Evolutionary conservation across 495 filamentous ascomycete species (phyloP).

Genomic region (Neurospora sp.): DNA sequence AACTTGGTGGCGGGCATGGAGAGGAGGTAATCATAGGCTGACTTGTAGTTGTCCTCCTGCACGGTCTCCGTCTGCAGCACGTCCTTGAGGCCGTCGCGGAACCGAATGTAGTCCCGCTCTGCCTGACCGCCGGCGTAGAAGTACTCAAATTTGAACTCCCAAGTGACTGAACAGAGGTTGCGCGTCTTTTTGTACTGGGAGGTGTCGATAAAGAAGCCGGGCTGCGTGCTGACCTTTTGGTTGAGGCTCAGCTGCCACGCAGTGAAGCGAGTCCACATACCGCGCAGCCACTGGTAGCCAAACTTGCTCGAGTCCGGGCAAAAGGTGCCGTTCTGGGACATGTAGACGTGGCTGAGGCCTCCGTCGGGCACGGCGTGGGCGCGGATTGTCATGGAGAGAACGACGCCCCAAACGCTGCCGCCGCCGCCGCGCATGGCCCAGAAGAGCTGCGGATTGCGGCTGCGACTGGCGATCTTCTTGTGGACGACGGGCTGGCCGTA

Average conservation of each 20-base stretch:
- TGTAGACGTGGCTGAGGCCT: not conserved
- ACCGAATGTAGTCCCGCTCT: constrained; percentile 1
- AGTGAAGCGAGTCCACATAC: not conserved
- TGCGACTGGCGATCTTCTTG: constrained; percentile 25
- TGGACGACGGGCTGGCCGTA: constrained; percentile 28
- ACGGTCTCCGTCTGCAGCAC: not conserved
- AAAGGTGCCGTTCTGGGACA: not conserved
- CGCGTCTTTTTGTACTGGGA: not conserved
- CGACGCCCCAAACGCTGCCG: constrained; percentile 44
- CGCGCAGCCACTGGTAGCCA: constrained; percentile 2
- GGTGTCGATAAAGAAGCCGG: constrained; percentile 1
- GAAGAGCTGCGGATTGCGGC: constrained; percentile 37
- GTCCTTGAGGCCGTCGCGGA: not conserved
- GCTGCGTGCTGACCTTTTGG: constrained; percentile 3
- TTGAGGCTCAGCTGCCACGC: constrained; percentile 1
- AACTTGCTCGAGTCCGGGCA: not conserved
- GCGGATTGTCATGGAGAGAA: constrained; percentile 34
- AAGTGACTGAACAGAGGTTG: not conserved
- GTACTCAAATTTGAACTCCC: constrained; percentile 1
- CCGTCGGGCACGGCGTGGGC: constrained; percentile 15
- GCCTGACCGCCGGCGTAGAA: not conserved
- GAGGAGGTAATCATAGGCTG: not conserved
- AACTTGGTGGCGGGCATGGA: not conserved
- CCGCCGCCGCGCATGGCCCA: constrained; percentile 54
- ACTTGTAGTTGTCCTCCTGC: not conserved